Evolutionary conservation across 495 filamentous ascomycete genomes (phyloP).

Genomic region (Schizothecium vesticola): DNA sequence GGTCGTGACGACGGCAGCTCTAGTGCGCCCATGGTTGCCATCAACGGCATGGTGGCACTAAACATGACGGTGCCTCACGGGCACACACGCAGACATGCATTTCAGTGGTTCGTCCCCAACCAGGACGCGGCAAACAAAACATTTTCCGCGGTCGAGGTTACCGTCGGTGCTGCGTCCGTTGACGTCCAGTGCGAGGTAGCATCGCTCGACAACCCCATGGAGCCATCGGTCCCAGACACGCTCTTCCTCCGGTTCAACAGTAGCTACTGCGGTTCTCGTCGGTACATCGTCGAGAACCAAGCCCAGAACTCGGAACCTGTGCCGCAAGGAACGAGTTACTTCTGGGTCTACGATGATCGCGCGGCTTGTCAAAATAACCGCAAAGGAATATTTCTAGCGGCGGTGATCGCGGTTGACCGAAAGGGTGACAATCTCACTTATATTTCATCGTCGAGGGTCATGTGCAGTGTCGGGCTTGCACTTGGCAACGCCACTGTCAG

Average conservation of each 20-base stretch:
- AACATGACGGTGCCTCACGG: conserved; percentile 3
- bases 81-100: not conserved
- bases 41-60: conserved; percentile 4
- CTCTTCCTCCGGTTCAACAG: conserved; percentile 2
- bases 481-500: not conserved
- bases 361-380: not conserved
- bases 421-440: not conserved
- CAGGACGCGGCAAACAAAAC: not conserved
- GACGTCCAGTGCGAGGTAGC: not conserved
- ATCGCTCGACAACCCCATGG: not conserved
- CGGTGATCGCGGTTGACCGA: not conserved
- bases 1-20: not conserved
- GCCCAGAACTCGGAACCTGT: not conserved
- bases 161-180: not conserved
- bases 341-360: conserved; percentile 4
- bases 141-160: not conserved
- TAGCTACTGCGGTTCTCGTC: conserved; percentile 2
- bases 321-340: conserved; percentile 4
- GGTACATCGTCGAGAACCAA: not conserved
- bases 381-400: not conserved
- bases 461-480: conserved; percentile 3
- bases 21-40: conserved; percentile 1
- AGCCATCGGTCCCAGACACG: not conserved
- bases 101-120: not conserved
- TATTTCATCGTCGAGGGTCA: conserved; percentile 1